phyloP scores from a whole-genome alignment of 257 asterid species.

The Ilex asprella region DNA sequence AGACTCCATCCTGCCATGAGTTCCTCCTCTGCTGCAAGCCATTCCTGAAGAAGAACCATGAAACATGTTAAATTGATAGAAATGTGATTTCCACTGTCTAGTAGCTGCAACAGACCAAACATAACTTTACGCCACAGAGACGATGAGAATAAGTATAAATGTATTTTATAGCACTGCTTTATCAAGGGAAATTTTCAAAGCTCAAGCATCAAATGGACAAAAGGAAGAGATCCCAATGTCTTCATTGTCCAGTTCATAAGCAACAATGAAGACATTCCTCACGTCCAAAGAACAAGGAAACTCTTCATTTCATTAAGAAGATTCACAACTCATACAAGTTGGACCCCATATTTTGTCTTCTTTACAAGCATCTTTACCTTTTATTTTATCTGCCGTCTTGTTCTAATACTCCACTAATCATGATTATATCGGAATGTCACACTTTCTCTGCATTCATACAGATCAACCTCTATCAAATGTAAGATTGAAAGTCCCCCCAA shows the following conservation, averaged over 20 bases:
- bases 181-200: background rate
- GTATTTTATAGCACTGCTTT: background rate
- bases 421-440: too few relatives aligned
- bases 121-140: background rate
- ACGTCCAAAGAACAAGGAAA: background rate
- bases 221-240: background rate
- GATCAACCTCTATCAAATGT: too few relatives aligned
- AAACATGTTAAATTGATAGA: background rate
- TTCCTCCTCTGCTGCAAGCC: constrained; percentile 93
- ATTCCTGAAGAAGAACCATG: constrained; percentile 43
- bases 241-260: background rate
- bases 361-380: background rate
- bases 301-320: background rate
- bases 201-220: background rate
- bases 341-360: background rate
- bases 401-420: too few relatives aligned
- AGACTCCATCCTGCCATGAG: constrained; percentile 89
- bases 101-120: too few relatives aligned
- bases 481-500: too few relatives aligned
- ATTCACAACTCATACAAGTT: background rate
- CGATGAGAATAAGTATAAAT: background rate
- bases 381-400: too few relatives aligned
- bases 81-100: background rate
- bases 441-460: too few relatives aligned
- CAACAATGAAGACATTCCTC: background rate